phyloP scores from a whole-genome alignment of 768 basidiomycete species.

The Calocera viscosa region DNA sequence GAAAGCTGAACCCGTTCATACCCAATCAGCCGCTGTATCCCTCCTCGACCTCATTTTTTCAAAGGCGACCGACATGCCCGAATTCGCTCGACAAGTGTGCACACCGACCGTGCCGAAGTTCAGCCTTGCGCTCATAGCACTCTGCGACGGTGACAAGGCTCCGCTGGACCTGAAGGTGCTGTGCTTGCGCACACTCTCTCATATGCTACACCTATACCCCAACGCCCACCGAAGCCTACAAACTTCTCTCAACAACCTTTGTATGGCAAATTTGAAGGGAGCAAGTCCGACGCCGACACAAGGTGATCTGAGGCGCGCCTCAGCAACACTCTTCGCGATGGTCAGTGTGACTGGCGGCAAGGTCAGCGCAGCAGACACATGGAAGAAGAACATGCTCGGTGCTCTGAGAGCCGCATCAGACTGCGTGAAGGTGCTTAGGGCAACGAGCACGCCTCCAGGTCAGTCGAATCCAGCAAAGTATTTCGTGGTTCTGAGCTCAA shows the following conservation, averaged over 20 bases:
- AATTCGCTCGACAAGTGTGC: constrained; percentile 70
- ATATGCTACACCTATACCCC: constrained; percentile 54
- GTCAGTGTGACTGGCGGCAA: constrained; percentile 69
- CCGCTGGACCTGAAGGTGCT: constrained; percentile 43
- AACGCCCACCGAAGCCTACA: constrained; percentile 49
- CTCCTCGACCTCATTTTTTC: constrained; percentile 52
- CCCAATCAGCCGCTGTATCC: constrained; percentile 50
- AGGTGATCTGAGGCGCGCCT: constrained; percentile 32
- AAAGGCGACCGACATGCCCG: constrained; percentile 45
- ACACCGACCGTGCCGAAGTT: constrained; percentile 63
- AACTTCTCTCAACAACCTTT: constrained; percentile 39
- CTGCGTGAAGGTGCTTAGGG: constrained; percentile 30
- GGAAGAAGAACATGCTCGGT: constrained; percentile 66
- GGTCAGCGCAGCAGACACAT: constrained; percentile 54
- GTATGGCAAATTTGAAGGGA: constrained; percentile 47
- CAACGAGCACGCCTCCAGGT: constrained; percentile 26
- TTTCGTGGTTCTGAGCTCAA: background rate
- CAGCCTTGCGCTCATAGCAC: constrained; percentile 41
- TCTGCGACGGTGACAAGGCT: constrained; percentile 43
- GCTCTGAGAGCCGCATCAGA: constrained; percentile 54
- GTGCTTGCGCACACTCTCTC: constrained; percentile 38
- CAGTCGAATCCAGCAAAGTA: constrained; percentile 12
- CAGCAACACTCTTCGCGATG: constrained; percentile 46
- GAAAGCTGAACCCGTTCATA: constrained; percentile 56
- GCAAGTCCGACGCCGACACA: constrained; percentile 35